Evolutionary conservation across 2,329 filamentous ascomycete genomes (phyloP).

Genomic region (Pyrenochaeta sp.): DNA sequence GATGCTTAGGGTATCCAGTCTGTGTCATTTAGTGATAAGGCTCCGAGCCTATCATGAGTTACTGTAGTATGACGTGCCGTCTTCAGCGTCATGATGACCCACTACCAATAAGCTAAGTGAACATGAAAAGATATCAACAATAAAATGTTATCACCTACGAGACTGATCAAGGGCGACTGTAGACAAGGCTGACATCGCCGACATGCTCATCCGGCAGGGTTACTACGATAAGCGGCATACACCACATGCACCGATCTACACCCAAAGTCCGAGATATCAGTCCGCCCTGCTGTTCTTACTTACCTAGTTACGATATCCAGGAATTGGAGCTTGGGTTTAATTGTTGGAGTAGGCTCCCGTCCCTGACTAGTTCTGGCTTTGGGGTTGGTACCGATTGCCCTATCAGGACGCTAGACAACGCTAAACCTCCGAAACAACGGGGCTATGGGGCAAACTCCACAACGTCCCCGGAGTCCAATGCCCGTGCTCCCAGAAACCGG

Average conservation of each 20-base stretch:
- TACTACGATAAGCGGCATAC: background rate
- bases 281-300: background rate
- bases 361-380: slow-evolving; percentile 15
- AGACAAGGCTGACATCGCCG: background rate
- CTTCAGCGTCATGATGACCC: background rate
- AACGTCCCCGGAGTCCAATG: slow-evolving; percentile 35
- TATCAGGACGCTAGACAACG: slow-evolving; percentile 25
- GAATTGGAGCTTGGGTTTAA: background rate
- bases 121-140: background rate
- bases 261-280: too few species aligned
- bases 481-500: slow-evolving; percentile 10
- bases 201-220: background rate
- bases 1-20: background rate
- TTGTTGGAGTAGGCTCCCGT: slow-evolving; percentile 7
- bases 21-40: background rate
- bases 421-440: slow-evolving; percentile 33
- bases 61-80: background rate
- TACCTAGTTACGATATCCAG: background rate
- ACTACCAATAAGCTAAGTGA: background rate
- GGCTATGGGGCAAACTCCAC: slow-evolving; percentile 17
- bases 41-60: background rate
- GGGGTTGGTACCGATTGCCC: slow-evolving; percentile 12
- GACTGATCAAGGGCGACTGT: background rate
- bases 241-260: background rate
- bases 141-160: background rate